These are phyloP conservation scores for Xylaria telfairii DNA, from an alignment of 495 filamentous ascomycete species.

Conservation along the genomic window DNA sequence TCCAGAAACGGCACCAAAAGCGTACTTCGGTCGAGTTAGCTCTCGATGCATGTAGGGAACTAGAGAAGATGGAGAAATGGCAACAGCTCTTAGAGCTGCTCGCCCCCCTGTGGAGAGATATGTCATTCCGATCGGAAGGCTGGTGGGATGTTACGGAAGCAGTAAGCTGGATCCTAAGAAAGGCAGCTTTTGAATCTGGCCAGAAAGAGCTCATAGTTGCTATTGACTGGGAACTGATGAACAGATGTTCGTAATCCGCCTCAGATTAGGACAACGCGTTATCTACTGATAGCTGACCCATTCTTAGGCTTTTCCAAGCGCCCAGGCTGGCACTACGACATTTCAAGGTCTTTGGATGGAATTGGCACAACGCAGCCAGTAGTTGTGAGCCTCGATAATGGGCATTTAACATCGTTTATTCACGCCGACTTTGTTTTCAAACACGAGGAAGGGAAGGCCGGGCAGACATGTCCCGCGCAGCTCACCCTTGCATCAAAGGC, in stretches of 20 bases:
- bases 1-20: conserved; percentile 64
- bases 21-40: conserved; percentile 72
- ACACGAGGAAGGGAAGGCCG: conserved; percentile 78
- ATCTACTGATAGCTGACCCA: conserved; percentile 3
- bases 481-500: conserved; percentile 74
- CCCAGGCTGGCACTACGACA: conserved; percentile 71
- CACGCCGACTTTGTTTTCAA: conserved; percentile 76
- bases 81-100: conserved; percentile 70
- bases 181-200: conserved; percentile 69
- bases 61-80: conserved; percentile 68
- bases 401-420: conserved; percentile 74
- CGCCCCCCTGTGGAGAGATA: conserved; percentile 71
- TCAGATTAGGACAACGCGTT: conserved; percentile 22
- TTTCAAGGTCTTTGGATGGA: conserved; percentile 70
- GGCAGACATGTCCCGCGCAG: conserved; percentile 76
- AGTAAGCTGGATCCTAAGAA: conserved; percentile 73
- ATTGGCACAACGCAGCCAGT: conserved; percentile 64
- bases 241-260: conserved; percentile 60
- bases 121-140: conserved; percentile 76
- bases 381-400: conserved; percentile 66
- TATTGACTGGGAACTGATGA: conserved; percentile 86
- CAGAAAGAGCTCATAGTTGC: conserved; percentile 71
- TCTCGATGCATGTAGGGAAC: conserved; percentile 71
- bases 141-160: conserved; percentile 82
- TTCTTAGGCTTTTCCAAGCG: conserved; percentile 63